Evolutionary conservation across 2,329 filamentous ascomycete genomes (phyloP), one percentile per base, ranked within the genome.

Genomic region (Colletotrichum cuscutae): DNA sequence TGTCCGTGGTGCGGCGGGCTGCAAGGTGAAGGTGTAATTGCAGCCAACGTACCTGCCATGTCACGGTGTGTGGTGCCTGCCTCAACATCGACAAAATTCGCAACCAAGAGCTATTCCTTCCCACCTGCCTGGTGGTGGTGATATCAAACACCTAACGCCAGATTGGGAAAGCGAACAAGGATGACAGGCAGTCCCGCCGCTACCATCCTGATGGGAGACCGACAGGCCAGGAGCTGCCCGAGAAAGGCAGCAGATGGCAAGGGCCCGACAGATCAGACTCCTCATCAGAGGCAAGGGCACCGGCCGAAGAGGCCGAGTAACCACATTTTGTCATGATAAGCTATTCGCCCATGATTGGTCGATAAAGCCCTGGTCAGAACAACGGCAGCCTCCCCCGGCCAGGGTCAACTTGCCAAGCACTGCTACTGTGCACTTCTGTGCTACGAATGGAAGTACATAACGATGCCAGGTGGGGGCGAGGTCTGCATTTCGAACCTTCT

Each of bases 301-400:
- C 22, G n/a, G 42, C 66, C 66, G 56, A 65, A 49, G 54, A 49
- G 37, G 22, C 70, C 65, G 59, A 61, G 61, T 65, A 53, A 73
- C 26, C 61, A 24, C 28, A 64, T 37, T 73, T 71, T 65, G 71
- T 71, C 71, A 65, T 24, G 71, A 73, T 73, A 73, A 73, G 71
- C 60, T 5, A 9, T 24, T 5, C 4, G 13, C 4, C 6, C n/a
- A 11, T 65, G 54, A 73, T 73, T 73, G 71, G 71, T n/a, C 19
- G 49, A 73, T 52, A 58, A 19, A 15, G 46, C 66, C 35, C 54
- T 19, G 52, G 52, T 22, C 11, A 58, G 37, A 42, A 37, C 5
- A 58, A 22, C 26, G 56, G 66, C 42, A 59, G 30, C n/a, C 42
- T 49, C 37, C 49, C 60, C 67, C 67, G 54, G 54, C 26, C 54